A percentile compares a stretch with the other conserved stretches of the same genome.
Conservation (phyloP, 176 grass and related monocot species). For the Calamus simplicifolius region DNA sequence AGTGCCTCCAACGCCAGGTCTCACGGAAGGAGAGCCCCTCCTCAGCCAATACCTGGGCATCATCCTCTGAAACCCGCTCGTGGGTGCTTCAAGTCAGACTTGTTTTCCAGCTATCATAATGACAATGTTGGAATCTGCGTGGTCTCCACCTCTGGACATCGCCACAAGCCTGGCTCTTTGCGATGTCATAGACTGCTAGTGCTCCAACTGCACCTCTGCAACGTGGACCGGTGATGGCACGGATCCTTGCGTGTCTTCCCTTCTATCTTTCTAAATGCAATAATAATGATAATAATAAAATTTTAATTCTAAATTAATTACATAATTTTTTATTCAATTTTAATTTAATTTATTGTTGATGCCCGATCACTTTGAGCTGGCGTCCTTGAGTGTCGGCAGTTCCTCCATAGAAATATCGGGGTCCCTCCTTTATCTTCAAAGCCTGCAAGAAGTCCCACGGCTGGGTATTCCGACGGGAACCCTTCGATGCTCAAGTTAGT, state of each 20-base stretch:
- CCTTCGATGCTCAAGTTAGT: too few species aligned
- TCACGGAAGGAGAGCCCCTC: slow-evolving; percentile 46
- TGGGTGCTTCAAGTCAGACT: slow-evolving; percentile 46
- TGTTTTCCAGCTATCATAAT: slow-evolving; percentile 53
- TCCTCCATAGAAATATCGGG: too few species aligned
- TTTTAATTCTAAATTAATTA: too few species aligned
- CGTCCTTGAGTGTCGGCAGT: too few species aligned
- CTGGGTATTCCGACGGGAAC: too few species aligned
- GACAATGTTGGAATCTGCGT: slow-evolving; percentile 58
- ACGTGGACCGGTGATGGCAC: slow-evolving; percentile 72
- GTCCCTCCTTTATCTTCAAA: too few species aligned
- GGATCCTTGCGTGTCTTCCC: slow-evolving; percentile 59
- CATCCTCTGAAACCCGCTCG: slow-evolving; percentile 47
- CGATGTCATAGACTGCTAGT: slow-evolving; percentile 50
- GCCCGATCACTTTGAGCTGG: too few species aligned
- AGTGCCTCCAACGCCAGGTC: slow-evolving; percentile 45
- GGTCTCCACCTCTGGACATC: slow-evolving; percentile 58
- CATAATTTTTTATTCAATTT: too few species aligned
- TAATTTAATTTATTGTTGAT: too few species aligned
- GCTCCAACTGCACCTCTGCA: slow-evolving; percentile 52
- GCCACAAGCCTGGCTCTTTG: slow-evolving; percentile 52
- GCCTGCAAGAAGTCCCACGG: too few species aligned
- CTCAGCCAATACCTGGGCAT: slow-evolving; percentile 37
- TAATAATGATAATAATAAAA: too few species aligned
- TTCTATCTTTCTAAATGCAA: slow-evolving; percentile 30